phyloP scores from a whole-genome alignment of 2,329 filamentous ascomycete species.

The Phialemonium atrogriseum region DNA sequence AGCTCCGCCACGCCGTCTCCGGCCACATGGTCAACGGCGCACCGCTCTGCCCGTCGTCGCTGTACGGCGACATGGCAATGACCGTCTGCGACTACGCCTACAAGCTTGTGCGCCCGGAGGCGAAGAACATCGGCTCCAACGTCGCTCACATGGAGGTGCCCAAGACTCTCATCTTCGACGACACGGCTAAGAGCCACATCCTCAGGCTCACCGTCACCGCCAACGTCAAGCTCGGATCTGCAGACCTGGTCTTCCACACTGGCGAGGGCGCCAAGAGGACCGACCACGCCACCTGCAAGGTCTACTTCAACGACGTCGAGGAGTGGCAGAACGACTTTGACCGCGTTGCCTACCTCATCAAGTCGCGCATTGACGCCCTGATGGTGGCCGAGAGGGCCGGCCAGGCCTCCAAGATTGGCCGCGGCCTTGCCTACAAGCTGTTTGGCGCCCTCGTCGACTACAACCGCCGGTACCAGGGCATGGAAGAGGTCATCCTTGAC shows the following conservation, averaged over 20 bases:
- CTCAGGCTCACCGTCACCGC: slow-evolving; percentile 53
- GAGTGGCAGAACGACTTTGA: slow-evolving; percentile 59
- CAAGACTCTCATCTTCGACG: slow-evolving; percentile 58
- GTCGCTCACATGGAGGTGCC: slow-evolving; percentile 59
- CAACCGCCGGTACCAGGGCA: slow-evolving; percentile 42
- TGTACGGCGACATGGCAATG: slow-evolving; percentile 41
- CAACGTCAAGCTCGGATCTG: slow-evolving; percentile 44
- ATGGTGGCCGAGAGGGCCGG: slow-evolving; percentile 54
- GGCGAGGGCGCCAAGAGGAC: slow-evolving; percentile 49
- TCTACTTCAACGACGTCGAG: slow-evolving; percentile 51
- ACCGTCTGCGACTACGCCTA: slow-evolving; percentile 58
- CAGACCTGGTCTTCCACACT: slow-evolving; percentile 50
- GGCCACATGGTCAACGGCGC: slow-evolving; percentile 46
- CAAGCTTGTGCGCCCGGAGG: slow-evolving; percentile 50
- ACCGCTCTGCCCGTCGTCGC: slow-evolving; percentile 42
- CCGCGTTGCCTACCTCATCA: slow-evolving; percentile 61
- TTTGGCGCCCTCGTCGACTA: slow-evolving; percentile 51
- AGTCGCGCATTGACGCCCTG: slow-evolving; percentile 50
- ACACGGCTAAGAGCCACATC: slow-evolving; percentile 41
- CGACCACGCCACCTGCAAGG: slow-evolving; percentile 54
- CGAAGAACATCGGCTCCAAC: slow-evolving; percentile 50
- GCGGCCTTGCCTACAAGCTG: slow-evolving; percentile 71
- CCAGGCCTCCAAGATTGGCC: slow-evolving; percentile 62
- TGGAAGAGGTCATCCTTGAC: slow-evolving; percentile 50
- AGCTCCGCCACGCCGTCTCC: slow-evolving; percentile 51